Percentiles rank a stretch among this genome's conserved stretches.
Conservation (phyloP, 768 basidiomycete species). For the Nevesoporus exiguus region DNA sequence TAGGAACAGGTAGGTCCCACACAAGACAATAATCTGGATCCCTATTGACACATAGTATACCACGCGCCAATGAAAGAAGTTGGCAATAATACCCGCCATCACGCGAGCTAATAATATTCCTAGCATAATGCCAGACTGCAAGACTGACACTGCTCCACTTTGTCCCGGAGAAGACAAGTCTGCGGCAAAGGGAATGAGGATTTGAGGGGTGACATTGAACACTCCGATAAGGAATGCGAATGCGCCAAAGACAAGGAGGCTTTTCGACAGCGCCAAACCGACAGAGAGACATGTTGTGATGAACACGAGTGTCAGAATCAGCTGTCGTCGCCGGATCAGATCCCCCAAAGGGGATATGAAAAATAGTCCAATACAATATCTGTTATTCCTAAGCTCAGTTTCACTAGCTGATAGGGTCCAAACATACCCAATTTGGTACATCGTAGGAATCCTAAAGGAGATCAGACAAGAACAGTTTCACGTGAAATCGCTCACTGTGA, state of each 20-base stretch:
- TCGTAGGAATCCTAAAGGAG: constrained; percentile 49
- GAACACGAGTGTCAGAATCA: constrained; percentile 37
- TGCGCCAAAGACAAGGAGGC: constrained; percentile 31
- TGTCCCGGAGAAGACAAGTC: constrained; percentile 38
- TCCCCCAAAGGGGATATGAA: constrained; percentile 45
- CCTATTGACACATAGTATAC: constrained; percentile 42
- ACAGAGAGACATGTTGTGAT: constrained; percentile 36
- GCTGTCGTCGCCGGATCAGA: constrained; percentile 39
- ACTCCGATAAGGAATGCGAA: constrained; percentile 39
- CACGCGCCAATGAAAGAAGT: constrained; percentile 39
- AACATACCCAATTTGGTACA: constrained; percentile 61
- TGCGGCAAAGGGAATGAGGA: constrained; percentile 40
- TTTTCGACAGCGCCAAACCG: constrained; percentile 35
- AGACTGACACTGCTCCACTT: constrained; percentile 27
- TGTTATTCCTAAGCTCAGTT: not conserved
- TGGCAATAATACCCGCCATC: constrained; percentile 37
- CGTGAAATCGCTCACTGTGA: constrained; percentile 22
- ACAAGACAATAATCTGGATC: constrained; percentile 27
- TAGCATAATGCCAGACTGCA: constrained; percentile 26
- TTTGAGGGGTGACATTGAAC: constrained; percentile 38
- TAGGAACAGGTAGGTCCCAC: constrained; percentile 30
- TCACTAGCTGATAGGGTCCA: not conserved
- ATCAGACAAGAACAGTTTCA: constrained; percentile 4
- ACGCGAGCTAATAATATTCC: constrained; percentile 29
- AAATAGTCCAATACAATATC: constrained; percentile 33